A percentile compares a stretch with the other conserved stretches of the same genome.
Conservation (phyloP, 116 monocot species). For the Posidonia oceanica region DNA sequence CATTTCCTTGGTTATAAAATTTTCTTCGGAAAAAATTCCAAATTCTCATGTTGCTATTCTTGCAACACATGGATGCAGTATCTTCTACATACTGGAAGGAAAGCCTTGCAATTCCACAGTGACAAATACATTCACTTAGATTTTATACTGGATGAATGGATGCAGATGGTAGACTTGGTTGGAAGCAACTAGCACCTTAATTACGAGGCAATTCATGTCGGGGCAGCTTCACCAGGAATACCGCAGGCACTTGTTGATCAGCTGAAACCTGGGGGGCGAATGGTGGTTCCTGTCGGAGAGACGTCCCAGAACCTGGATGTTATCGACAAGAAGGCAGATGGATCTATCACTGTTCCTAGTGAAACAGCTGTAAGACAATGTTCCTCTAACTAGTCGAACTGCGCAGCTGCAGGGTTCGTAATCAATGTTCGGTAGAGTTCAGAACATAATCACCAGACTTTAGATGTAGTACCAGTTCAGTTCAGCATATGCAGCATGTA, state of each 20-base stretch:
- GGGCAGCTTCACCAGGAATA: slow-evolving; percentile 57
- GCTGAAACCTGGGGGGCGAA: slow-evolving; percentile 77
- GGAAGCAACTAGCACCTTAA: slow-evolving; percentile 54
- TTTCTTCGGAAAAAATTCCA: too few species aligned
- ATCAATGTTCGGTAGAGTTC: too few species aligned
- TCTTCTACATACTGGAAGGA: too few species aligned
- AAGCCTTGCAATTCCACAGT: too few species aligned
- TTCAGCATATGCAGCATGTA: too few species aligned
- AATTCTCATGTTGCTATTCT: too few species aligned
- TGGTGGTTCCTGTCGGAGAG: slow-evolving; percentile 77
- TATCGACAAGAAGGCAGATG: slow-evolving; percentile 57
- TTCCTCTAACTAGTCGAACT: slow-evolving; percentile 57
- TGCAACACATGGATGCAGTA: too few species aligned
- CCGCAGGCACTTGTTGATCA: slow-evolving; percentile 59
- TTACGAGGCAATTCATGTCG: slow-evolving; percentile 78
- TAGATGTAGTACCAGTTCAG: too few species aligned
- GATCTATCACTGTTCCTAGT: slow-evolving; percentile 32
- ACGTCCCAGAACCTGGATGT: slow-evolving; percentile 60
- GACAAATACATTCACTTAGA: too few species aligned
- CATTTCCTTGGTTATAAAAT: too few species aligned
- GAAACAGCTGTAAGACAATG: slow-evolving; percentile 71
- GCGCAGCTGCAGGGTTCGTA: slow-evolving; percentile 32
- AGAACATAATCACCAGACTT: too few species aligned
- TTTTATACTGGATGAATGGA: not conserved
- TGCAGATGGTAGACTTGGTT: slow-evolving; percentile 77